Base-by-base conservation (phyloP, 202 grass and related monocot genomes). In the Schoenoplectus triqueter region DNA sequence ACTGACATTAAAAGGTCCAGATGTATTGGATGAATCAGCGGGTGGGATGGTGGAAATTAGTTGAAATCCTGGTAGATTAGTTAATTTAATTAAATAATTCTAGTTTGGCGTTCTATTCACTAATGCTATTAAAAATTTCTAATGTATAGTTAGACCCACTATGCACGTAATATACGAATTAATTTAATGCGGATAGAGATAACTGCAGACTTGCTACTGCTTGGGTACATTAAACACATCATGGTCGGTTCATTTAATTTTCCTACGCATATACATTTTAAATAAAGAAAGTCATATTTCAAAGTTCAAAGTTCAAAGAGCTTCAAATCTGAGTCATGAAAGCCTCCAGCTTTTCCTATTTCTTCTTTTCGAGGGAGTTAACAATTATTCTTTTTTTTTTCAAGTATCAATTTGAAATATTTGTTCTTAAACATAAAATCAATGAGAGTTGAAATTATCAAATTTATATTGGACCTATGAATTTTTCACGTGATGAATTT, bases 221-320 rank as follows among this genome's bases (percentile, higher is more conserved):
- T 68, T 68, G 21, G 67, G 2, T 52, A 17, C 11, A 40, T 67
- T 7, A 67, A 41, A 67, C 65, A 31, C 31, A 31, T 31, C 31
- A 73, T 73, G 9, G 70, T 73, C 47, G 70, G 70, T 73, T 73
- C 70, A 73, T 52, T 73, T 52, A 7, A 56, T 11, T 56, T 59
- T 51, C 17, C 0, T 73, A 73, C 70, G 47, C 47, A 20, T 50
- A 73, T 49, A 49, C 8, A 8, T 17, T 69, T n/a, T 64, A 48
- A 71, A 50, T 11, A 10, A 73, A 51, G 18, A 10, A 73, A 73
- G 10, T 41, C 31, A 67, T 14, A 67, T 22, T 67, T 47, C 50
- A 20, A 22, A 46, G 9, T 49, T 73, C 70, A 73, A 10, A 22
- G 70, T 50, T 73, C 70, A 73, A 73, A 73, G 40, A 69, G 13